Base-by-base conservation (phyloP, 495 filamentous ascomycete species). In the Penicillium maclennaniae region DNA sequence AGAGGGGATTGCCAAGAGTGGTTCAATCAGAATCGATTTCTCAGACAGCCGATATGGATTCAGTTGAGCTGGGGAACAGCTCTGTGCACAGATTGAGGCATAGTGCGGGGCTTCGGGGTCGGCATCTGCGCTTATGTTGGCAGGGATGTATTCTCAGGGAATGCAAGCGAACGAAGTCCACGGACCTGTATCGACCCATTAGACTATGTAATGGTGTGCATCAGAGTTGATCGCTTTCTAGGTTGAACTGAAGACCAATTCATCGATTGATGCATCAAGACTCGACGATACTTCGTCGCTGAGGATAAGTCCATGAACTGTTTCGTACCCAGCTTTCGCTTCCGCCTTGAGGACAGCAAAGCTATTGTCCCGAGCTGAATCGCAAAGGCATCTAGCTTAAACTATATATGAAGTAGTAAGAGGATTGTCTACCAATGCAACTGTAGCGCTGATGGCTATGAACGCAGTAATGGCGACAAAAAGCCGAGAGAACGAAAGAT, bases 181-280 rank as follows among this genome's bases (percentile, higher is more conserved):
- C 14, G 57, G 57, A 15, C 52, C 57, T 1, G 52, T 48, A 43
- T 56, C 54, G 12, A 51, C 36, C 54, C 47, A 51, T 25, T 56
- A 56, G 42, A 56, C 39, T 17, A 51, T 56, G 31, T 31, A 48
- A 28, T 47, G 28, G 48, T 56, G 52, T 6, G 42, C 19, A 19
- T 60, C 57, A 7, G 20, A 49, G 17, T 60, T 55, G 15, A 55
- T 44, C 9, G 57, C 52, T 16, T 60, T 55, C 34, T 60, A 53
- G 8, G 52, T 44, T 5, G 57, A 5, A 39, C 57, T 60, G 38
- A 60, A 60, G 17, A 31, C 38, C 16, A 60, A 28, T 37, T 60
- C 57, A 7, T 60, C 57, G 27, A 60, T 59, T 3, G 56, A 52
- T n/a, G 41, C 56, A 20, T 59, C 52, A n/a, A 59, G 51, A 36